Evolutionary conservation across 2,329 filamentous ascomycete genomes (phyloP), one percentile per base, ranked within the genome.

Genomic region (Botryosphaeria dothidea): DNA sequence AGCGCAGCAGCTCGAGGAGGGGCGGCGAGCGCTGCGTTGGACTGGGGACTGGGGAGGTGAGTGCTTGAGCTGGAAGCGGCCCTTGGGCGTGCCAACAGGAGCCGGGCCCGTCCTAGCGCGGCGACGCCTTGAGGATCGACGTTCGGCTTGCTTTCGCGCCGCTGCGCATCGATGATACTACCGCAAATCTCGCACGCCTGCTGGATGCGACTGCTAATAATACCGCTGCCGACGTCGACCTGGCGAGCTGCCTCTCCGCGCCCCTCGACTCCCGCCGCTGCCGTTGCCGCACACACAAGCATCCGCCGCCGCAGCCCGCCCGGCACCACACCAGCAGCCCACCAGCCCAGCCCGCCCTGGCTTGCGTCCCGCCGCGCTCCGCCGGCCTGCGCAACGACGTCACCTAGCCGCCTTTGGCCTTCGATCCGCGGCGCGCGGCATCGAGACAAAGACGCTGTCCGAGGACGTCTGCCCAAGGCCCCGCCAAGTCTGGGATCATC

Each of bases 331-430:
- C 13, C 48, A 23, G 21, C 38, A 21, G 54, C 54, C 36, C 21
- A 11, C 19, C 19, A 29, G 23, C 54, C 36, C 17, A n/a, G 38
- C 38, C 38, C 49, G 49, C 49, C 49, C 49, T 52, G 49, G 49
- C 49, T 52, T 52, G 46, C 46, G 21, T 52, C 49, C 49, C 49
- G 49, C 49, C 31, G 49, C 49, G 49, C 49, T 52, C 49, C 49
- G 49, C 49, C 54, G 8, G 25, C 54, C 41, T 46, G 56, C 38
- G 56, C 15, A 27, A 23, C 56, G 23, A 60, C 56, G 56, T 60
- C 56, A 60, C 56, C 36, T 15, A 3, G 7, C 19, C 25, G n/a
- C 19, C 41, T 34, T 34, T 25, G 56, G 19, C 38, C 41, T 46
- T 25, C 56, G 19, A 58, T 31, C 38, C 54, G 54, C 38, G 17